Base-by-base conservation (phyloP, 2,329 filamentous ascomycete species). In the Emmonsiellopsis sp. region DNA sequence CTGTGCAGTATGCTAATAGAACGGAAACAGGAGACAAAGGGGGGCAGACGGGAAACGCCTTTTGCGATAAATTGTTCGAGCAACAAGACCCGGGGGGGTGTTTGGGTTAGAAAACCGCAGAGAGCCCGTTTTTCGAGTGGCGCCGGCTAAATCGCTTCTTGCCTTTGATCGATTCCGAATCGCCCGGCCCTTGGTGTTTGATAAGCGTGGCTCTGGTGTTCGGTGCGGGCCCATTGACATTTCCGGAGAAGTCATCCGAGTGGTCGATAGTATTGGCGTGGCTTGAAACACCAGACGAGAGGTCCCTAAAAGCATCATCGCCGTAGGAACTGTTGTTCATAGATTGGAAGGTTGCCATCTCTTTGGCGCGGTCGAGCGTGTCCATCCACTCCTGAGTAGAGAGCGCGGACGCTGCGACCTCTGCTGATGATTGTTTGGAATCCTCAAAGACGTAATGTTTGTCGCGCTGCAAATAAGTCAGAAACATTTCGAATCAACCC, bases 401-500 rank as follows among this genome's bases (percentile, higher is more conserved):
- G 54, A 83, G 79, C 57, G 84, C 83, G 43, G 80, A 81, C 42
- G 79, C 79, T 58, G 83, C 85, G 20, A 79, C 77, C 60, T 83
- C 81, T 57, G 76, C 80, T 47, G 77, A 77, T 54, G 84, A 82
- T 15, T 84, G 79, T 67, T 94, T 95, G n/a, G 84, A 79, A 64
- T 97, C 91, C 72, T 98, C 93, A 64, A 98, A 98, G 11, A 87
- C 87, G 67, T 88, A 93, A 63, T 94, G 91, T 65, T 91, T 87
- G 55, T 95, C 91, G 59, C 83, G 83, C 92, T 95, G 61, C 40
- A 35, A 15, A n/a, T 10, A 15, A 38, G 15, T 49, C 20, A 49
- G 20, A 10, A 49, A 31, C n/a, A 7, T n/a, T 7, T 15, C 34
- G 16, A 49, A n/a, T 35, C 13, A 37, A 32, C 6, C 1, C 1